Evolutionary conservation across 2,329 filamentous ascomycete species (phyloP).

Genomic region (Hymenoscyphus salicellus): DNA sequence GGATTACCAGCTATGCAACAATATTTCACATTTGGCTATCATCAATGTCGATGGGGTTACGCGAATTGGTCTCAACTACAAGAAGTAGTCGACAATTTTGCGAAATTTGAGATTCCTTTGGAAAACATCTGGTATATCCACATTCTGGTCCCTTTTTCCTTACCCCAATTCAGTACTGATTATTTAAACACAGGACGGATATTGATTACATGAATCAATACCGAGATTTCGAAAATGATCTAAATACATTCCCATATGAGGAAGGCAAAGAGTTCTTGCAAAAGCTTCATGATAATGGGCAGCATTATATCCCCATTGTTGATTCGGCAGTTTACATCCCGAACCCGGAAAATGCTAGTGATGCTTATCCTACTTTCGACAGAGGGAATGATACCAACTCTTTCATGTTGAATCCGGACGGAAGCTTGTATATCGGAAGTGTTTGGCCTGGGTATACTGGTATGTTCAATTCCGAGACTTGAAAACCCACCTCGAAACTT

Average conservation of each 20-base stretch:
- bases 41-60: constrained; percentile 65
- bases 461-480: constrained; percentile 33
- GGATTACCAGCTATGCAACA: constrained; percentile 60
- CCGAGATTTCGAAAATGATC: constrained; percentile 39
- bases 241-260: constrained; percentile 9
- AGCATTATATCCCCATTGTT: constrained; percentile 75
- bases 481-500: too few relatives aligned
- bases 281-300: constrained; percentile 63
- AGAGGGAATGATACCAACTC: constrained; percentile 59
- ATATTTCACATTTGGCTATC: constrained; percentile 62
- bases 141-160: constrained; percentile 72
- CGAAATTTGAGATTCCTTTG: constrained; percentile 60
- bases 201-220: constrained; percentile 61
- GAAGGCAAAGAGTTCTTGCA: constrained; percentile 56
- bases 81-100: constrained; percentile 67
- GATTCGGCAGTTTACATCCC: constrained; percentile 69
- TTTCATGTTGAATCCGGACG: constrained; percentile 60
- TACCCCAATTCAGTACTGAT: constrained; percentile 69
- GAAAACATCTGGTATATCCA: constrained; percentile 65
- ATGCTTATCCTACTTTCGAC: constrained; percentile 58
- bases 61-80: constrained; percentile 62
- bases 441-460: constrained; percentile 68
- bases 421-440: constrained; percentile 55
- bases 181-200: constrained; percentile 60
- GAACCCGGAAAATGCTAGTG: constrained; percentile 58